phyloP scores from a whole-genome alignment of 805 yeast species.

The Candida coquimbonensis region DNA sequence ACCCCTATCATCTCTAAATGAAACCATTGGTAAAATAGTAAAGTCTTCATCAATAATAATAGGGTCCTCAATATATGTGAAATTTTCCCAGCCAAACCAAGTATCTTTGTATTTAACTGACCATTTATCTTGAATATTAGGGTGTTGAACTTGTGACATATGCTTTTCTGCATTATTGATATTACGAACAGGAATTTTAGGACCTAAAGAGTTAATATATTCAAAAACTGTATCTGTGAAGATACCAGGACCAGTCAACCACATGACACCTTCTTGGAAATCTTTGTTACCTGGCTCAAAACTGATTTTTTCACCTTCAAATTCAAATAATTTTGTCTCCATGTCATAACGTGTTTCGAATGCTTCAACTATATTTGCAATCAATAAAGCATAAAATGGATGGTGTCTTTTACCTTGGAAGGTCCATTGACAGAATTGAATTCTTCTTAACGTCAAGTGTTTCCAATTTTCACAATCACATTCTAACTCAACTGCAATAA shows the following conservation, averaged over 20 bases:
- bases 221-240: constrained; percentile 36
- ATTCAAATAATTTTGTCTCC: constrained; percentile 7
- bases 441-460: constrained; percentile 41
- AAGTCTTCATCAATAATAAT: constrained; percentile 13
- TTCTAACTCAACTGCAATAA: constrained; percentile 49
- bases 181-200: neutral
- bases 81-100: constrained; percentile 19
- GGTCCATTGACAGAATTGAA: constrained; percentile 59
- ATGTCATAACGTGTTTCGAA: constrained; percentile 20
- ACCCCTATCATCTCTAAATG: constrained; percentile 5
- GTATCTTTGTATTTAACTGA: constrained; percentile 3
- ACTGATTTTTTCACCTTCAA: constrained; percentile 20
- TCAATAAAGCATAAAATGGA: constrained; percentile 48
- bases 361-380: constrained; percentile 44
- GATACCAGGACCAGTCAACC: constrained; percentile 47
- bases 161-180: neutral
- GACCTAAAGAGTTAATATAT: constrained; percentile 8
- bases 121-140: constrained; percentile 2
- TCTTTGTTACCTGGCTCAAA: constrained; percentile 44
- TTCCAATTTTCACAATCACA: constrained; percentile 48
- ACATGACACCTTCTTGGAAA: constrained; percentile 53
- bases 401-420: constrained; percentile 56
- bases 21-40: constrained; percentile 13
- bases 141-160: constrained; percentile 6
- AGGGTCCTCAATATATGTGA: constrained; percentile 14